Conservation (phyloP, 768 basidiomycete genomes). For the Naganishia antarctica region DNA sequence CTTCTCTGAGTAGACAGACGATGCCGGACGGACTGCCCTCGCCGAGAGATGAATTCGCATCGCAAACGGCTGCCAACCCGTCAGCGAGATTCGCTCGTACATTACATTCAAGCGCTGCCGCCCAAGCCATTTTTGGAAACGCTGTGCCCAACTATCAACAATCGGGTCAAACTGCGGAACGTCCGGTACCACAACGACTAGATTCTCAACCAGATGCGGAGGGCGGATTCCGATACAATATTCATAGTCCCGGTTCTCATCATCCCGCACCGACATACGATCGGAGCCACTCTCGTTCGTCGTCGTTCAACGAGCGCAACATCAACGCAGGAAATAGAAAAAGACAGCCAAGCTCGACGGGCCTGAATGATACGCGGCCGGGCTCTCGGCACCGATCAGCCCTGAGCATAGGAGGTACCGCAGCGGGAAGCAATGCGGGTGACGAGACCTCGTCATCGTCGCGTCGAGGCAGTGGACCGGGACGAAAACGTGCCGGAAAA, state of each 20-base stretch:
- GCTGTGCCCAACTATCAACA: neutral
- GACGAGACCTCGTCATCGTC: constrained; percentile 14
- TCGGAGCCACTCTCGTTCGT: neutral
- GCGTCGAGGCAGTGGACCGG: constrained; percentile 6
- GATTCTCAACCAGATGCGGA: neutral
- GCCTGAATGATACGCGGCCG: neutral
- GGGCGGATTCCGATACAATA: neutral
- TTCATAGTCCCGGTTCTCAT: neutral
- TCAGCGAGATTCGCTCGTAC: constrained; percentile 5
- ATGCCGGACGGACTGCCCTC: neutral
- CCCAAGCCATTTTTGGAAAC: constrained; percentile 15
- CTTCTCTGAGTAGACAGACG: neutral
- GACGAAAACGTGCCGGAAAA: constrained; percentile 3
- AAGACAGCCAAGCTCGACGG: neutral
- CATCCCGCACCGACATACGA: neutral
- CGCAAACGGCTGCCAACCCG: neutral
- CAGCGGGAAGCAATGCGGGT: neutral
- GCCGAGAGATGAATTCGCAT: neutral
- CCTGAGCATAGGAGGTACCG: neutral
- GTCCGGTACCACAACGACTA: neutral
- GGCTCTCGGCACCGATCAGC: constrained; percentile 10
- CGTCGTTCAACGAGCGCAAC: neutral
- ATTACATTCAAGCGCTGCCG: neutral
- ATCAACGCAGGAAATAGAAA: neutral
- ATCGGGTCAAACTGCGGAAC: neutral